Evolutionary conservation across 768 basidiomycete genomes (phyloP).

Genomic region (Tubosaeta sp.): DNA sequence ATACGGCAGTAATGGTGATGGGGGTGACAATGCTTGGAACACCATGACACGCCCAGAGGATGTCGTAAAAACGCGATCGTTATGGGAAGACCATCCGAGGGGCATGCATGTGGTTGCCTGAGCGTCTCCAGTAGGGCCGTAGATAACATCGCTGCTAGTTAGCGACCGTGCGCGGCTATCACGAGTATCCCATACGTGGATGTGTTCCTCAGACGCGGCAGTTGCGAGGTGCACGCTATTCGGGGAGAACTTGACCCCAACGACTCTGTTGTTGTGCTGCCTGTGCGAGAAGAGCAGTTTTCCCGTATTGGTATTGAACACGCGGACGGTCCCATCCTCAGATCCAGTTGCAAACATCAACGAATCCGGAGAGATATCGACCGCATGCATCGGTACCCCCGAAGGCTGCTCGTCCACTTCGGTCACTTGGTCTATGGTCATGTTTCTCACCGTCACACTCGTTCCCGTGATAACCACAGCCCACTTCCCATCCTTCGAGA

Average conservation of each 20-base stretch:
- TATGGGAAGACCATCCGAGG: neutral
- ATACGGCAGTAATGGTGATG: neutral
- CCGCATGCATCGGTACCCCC: neutral
- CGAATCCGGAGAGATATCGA: neutral
- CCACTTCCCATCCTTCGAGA: neutral
- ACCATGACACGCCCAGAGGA: neutral
- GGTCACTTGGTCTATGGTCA: neutral
- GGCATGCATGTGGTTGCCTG: neutral
- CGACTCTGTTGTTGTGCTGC: neutral
- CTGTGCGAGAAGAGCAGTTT: neutral
- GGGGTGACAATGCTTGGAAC: neutral
- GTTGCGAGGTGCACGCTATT: neutral
- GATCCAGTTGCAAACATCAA: neutral
- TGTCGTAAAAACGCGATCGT: neutral
- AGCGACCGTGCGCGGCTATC: neutral
- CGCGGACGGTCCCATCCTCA: neutral
- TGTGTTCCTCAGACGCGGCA: neutral
- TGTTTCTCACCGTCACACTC: neutral
- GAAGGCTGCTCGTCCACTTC: neutral
- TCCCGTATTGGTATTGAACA: neutral
- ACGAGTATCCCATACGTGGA: neutral
- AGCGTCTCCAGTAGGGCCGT: too few species aligned
- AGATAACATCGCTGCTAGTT: neutral
- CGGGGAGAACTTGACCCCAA: conserved; percentile 1
- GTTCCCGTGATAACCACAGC: neutral